Conservation (phyloP, 2,329 filamentous ascomycete genomes). For the Fusarium papillatum region DNA sequence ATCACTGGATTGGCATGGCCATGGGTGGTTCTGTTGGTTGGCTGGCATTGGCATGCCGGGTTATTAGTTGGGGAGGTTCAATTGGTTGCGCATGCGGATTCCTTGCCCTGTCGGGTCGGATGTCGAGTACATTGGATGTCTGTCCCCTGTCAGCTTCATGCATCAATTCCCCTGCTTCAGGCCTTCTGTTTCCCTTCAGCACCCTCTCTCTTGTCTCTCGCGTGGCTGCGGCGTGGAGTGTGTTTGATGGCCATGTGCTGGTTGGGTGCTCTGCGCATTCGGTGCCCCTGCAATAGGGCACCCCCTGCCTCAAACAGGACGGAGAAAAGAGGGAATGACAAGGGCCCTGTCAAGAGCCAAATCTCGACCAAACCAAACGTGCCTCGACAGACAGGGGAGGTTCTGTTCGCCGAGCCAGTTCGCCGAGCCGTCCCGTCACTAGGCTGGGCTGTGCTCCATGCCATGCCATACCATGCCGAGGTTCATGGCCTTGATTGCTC, state of each 20-base stretch:
- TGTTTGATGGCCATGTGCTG: constrained; percentile 26
- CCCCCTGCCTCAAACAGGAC: constrained; percentile 4
- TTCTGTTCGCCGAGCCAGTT: constrained; percentile 25
- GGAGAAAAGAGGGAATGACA: constrained; percentile 23
- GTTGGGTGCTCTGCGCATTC: constrained; percentile 13
- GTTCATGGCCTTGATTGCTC: constrained; percentile 12
- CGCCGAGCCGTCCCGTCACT: constrained; percentile 24
- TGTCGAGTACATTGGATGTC: neutral
- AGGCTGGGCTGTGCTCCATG: constrained; percentile 1
- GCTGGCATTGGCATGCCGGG: constrained; percentile 14
- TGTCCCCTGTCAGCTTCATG: constrained; percentile 17
- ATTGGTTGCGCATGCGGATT: constrained; percentile 26
- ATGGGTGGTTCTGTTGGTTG: constrained; percentile 22
- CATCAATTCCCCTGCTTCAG: constrained; percentile 1
- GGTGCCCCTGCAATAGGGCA: neutral
- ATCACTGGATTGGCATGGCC: constrained; percentile 2
- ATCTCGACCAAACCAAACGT: constrained; percentile 23
- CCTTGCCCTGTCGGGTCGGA: constrained; percentile 11
- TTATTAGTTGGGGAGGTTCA: constrained; percentile 13
- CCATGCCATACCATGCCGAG: constrained; percentile 7
- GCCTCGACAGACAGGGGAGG: constrained; percentile 17
- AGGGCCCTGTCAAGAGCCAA: neutral
- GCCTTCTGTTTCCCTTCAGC: constrained; percentile 4
- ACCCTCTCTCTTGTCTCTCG: constrained; percentile 10
- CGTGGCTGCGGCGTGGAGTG: constrained; percentile 19